Conservation (phyloP, 495 filamentous ascomycete species). For the Zalerion maritima region DNA sequence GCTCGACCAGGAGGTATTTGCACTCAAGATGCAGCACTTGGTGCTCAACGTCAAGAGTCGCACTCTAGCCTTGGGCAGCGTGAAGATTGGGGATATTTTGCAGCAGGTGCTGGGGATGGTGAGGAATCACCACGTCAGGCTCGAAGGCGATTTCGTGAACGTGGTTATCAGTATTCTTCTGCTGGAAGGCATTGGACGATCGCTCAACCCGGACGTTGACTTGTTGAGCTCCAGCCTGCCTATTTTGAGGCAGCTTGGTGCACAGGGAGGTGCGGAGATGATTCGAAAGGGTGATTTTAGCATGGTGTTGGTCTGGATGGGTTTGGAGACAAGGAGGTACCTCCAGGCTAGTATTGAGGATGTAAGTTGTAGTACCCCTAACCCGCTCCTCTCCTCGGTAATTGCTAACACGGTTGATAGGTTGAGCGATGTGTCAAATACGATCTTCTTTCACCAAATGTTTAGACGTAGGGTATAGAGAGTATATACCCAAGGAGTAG, state of each 20-base stretch:
- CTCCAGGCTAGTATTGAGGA: conserved; percentile 79
- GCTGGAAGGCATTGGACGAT: conserved; percentile 86
- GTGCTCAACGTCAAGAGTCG: conserved; percentile 76
- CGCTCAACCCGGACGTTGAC: conserved; percentile 73
- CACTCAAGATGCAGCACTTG: conserved; percentile 90
- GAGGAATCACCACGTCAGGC: conserved; percentile 76
- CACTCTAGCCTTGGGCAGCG: conserved; percentile 84
- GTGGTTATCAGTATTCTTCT: conserved; percentile 91
- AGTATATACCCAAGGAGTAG: background rate
- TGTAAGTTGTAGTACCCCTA: conserved; percentile 33
- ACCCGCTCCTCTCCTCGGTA: background rate
- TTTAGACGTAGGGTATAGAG: conserved; percentile 29
- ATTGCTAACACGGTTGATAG: conserved; percentile 19
- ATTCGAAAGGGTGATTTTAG: conserved; percentile 63
- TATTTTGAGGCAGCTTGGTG: conserved; percentile 77
- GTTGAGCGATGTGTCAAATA: conserved; percentile 72
- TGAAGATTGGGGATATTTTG: conserved; percentile 92
- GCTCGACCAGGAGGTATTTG: conserved; percentile 76
- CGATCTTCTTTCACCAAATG: conserved; percentile 67
- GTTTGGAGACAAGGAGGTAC: conserved; percentile 75
- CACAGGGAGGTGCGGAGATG: conserved; percentile 55
- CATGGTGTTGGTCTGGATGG: conserved; percentile 92
- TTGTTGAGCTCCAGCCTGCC: conserved; percentile 76
- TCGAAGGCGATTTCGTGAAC: conserved; percentile 98
- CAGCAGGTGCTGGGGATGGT: conserved; percentile 89